phyloP scores from a whole-genome alignment of 805 yeast genomes.

The Nematodospora valgi region DNA sequence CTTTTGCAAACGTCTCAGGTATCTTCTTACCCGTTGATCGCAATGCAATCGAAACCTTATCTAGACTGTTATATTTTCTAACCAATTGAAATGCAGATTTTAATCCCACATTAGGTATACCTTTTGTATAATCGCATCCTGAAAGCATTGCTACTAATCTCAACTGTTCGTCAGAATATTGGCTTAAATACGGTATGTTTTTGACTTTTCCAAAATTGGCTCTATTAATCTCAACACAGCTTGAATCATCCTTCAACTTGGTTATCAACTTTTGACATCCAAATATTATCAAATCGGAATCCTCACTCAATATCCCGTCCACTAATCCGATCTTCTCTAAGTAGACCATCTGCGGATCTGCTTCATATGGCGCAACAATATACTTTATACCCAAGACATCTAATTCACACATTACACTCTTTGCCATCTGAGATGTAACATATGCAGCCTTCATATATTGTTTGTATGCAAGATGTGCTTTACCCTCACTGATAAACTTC shows the following conservation, averaged over 20 bases:
- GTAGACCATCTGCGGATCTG: slow-evolving; percentile 95
- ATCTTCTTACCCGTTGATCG: slow-evolving; percentile 59
- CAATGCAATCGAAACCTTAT: slow-evolving; percentile 54
- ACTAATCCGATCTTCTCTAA: slow-evolving; percentile 72
- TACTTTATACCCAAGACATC: slow-evolving; percentile 55
- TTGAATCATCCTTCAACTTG: slow-evolving; percentile 73
- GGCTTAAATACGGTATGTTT: slow-evolving; percentile 46
- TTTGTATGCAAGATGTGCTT: slow-evolving; percentile 57
- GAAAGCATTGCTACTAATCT: slow-evolving; percentile 78
- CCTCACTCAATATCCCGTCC: slow-evolving; percentile 88
- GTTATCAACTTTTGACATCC: slow-evolving; percentile 79
- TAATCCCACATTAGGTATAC: slow-evolving; percentile 78
- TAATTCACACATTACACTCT: slow-evolving; percentile 71
- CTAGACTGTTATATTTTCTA: slow-evolving; percentile 46
- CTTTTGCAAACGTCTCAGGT: slow-evolving; percentile 57
- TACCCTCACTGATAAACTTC: slow-evolving; percentile 49
- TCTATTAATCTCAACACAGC: slow-evolving; percentile 66
- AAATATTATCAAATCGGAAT: slow-evolving; percentile 86
- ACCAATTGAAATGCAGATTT: slow-evolving; percentile 68
- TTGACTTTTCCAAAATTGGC: slow-evolving; percentile 49
- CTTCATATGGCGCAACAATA: slow-evolving; percentile 97
- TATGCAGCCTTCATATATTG: slow-evolving; percentile 77
- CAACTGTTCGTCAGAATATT: slow-evolving; percentile 54
- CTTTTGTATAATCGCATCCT: slow-evolving; percentile 96
- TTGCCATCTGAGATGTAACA: slow-evolving; percentile 89